phyloP scores from a whole-genome alignment of 108 stramenopile species.

The Nannochloropsis granulata region DNA sequence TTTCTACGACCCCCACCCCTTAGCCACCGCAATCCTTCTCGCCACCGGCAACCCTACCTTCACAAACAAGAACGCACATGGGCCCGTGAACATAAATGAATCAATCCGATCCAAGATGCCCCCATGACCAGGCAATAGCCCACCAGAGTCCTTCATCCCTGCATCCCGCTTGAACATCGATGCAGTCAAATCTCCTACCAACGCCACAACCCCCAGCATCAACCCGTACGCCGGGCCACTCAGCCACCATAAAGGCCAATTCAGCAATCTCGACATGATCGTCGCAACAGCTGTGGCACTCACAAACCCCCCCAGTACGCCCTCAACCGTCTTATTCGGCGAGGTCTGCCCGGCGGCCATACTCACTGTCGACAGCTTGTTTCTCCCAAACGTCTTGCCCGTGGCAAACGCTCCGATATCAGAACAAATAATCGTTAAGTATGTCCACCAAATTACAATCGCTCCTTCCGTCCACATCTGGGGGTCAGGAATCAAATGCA shows the following conservation, averaged over 20 bases:
- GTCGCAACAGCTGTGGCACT: slow-evolving; percentile 47
- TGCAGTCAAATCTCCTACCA: slow-evolving; percentile 88
- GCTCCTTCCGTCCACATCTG: slow-evolving; percentile 46
- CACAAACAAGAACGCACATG: slow-evolving; percentile 35
- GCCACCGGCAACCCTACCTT: slow-evolving; percentile 17
- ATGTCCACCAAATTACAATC: slow-evolving; percentile 83
- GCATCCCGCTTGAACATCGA: slow-evolving; percentile 92
- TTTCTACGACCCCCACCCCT: background rate
- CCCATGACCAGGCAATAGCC: slow-evolving; percentile 90
- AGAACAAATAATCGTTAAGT: slow-evolving; percentile 72
- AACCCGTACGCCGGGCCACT: slow-evolving; percentile 72
- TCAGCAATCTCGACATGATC: slow-evolving; percentile 68
- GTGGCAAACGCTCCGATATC: slow-evolving; percentile 88
- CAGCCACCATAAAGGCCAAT: slow-evolving; percentile 67
- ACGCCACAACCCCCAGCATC: slow-evolving; percentile 51
- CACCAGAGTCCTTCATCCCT: slow-evolving; percentile 86
- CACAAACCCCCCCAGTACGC: slow-evolving; percentile 69
- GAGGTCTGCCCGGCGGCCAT: slow-evolving; percentile 61
- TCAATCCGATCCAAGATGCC: slow-evolving; percentile 90
- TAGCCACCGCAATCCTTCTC: background rate
- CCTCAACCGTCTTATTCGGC: slow-evolving; percentile 93
- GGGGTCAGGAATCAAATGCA: slow-evolving; percentile 28
- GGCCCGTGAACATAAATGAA: slow-evolving; percentile 84
- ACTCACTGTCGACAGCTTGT: background rate
- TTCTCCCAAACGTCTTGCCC: slow-evolving; percentile 55